Evolutionary conservation across 208 protist species (phyloP), one percentile per base, ranked within the genome.

Genomic region (Strigomonas galati): DNA sequence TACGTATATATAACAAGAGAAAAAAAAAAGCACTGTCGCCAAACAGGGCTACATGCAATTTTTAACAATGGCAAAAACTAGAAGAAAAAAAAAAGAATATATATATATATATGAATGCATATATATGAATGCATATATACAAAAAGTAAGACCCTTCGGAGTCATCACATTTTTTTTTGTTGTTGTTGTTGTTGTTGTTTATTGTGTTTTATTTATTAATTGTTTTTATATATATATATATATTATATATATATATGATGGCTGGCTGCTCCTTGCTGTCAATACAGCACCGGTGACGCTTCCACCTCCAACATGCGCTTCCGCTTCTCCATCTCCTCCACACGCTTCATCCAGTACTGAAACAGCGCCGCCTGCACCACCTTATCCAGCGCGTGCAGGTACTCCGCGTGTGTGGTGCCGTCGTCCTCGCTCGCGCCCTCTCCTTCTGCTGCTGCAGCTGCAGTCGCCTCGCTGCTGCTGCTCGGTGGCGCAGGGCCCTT

Each of bases 331-430:
- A 79, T 62, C 65, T 87, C 82, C 62, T 89, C 81, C 0, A 82
- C 64, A 26, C 88, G 76, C 63, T 84, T 62, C 58, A 78, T 74
- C 79, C 76, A 81, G 15, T 78, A 62, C 30, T 70, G 74, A 43
- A 92, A 85, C 23, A 95, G 70, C 6, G 74, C 76, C 5, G 77
- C 84, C 40, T 87, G 80, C 32, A 95, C 79, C 19, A 93, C 76
- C 70, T 86, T 89, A 65, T 95, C 90, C n/a, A 86, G 67, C 4
- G 80, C 71, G 48, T 78, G 62, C 49, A 79, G 54, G 51, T 75
- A 82, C 53, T 87, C 55, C 79, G 77, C 27, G 71, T 71, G 32
- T 61, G 69, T 64, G 58, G 64, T 23, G 40, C 35, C 24, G 53
- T 51, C 31, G 48, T 54, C 37, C 56, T 37, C 17, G 61, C 55